These are phyloP conservation scores for Globisporangium orthogonon DNA, from an alignment of 352 stramenopile genomes.

Conservation along the genomic window DNA sequence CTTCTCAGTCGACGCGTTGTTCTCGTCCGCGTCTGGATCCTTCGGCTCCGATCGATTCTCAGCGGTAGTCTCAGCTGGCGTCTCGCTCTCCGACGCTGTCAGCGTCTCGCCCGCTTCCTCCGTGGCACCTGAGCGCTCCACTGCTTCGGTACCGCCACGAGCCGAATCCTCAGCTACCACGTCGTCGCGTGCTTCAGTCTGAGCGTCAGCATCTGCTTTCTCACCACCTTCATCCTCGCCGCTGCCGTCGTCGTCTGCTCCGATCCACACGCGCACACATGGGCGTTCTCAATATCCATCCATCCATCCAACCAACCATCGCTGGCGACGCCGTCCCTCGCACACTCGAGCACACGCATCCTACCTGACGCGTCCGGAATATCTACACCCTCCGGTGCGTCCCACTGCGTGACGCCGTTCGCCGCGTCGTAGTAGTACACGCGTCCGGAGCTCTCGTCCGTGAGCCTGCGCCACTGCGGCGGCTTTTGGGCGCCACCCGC, in stretches of 20 bases:
- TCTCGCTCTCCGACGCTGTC: not conserved
- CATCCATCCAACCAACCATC: too few relatives aligned
- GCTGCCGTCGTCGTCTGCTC: slow-evolving; percentile 1
- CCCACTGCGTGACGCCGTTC: slow-evolving; percentile 68
- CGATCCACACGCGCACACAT: not conserved
- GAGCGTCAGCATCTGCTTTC: not conserved
- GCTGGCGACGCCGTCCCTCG: not conserved
- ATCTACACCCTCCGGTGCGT: slow-evolving; percentile 45
- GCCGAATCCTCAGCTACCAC: too few relatives aligned
- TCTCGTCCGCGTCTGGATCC: not conserved
- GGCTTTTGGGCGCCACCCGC: slow-evolving; percentile 14
- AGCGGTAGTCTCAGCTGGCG: too few relatives aligned
- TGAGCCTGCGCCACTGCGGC: slow-evolving; percentile 51
- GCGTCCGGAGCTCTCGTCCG: slow-evolving; percentile 50
- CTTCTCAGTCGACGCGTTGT: not conserved
- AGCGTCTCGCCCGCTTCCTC: not conserved
- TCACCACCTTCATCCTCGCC: slow-evolving; percentile 43
- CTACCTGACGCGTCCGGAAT: slow-evolving; percentile 17
- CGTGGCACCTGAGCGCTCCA: not conserved
- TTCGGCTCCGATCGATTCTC: not conserved
- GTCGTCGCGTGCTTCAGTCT: not conserved
- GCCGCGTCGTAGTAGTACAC: slow-evolving; percentile 74
- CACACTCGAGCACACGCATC: not conserved
- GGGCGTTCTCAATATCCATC: too few relatives aligned
- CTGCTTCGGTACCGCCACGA: not conserved